Conservation (phyloP, 2,329 filamentous ascomycete species). For the Aspergillus japonicus region DNA sequence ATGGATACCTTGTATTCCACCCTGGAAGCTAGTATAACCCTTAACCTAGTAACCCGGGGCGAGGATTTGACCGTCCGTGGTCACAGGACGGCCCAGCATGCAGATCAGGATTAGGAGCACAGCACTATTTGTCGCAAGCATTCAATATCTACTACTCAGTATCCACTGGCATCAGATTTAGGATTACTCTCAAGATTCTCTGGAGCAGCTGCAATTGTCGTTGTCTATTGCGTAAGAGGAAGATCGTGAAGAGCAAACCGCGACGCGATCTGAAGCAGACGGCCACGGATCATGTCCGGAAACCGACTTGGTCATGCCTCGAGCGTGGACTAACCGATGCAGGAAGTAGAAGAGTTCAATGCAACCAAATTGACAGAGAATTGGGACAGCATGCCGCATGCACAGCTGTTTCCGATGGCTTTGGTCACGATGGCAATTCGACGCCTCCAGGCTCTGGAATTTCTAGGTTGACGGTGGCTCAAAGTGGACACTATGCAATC, state of each 20-base stretch:
- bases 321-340: constrained; percentile 2
- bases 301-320: not conserved
- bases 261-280: constrained; percentile 2
- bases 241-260: constrained; percentile 1
- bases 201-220: not conserved
- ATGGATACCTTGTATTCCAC: constrained; percentile 4
- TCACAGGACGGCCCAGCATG: constrained; percentile 1
- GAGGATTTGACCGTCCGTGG: constrained; percentile 16
- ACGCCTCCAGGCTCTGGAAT: constrained; percentile 12
- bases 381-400: constrained; percentile 19
- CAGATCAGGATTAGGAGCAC: constrained; percentile 5
- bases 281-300: constrained; percentile 8
- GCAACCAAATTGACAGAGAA: constrained; percentile 9
- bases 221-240: constrained; percentile 9
- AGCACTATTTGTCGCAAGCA: constrained; percentile 9
- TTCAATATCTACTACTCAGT: constrained; percentile 4
- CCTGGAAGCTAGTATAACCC: constrained; percentile 10
- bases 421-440: constrained; percentile 17
- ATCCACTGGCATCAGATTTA: constrained; percentile 11
- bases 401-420: constrained; percentile 10
- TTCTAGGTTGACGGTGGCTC: not conserved
- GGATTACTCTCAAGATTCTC: constrained; percentile 14
- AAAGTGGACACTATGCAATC: constrained; percentile 1
- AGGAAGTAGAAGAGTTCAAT: constrained; percentile 14
- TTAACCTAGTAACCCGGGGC: constrained; percentile 17